phyloP scores from a whole-genome alignment of 23 red algal genomes.

The Chondrus crispus region DNA sequence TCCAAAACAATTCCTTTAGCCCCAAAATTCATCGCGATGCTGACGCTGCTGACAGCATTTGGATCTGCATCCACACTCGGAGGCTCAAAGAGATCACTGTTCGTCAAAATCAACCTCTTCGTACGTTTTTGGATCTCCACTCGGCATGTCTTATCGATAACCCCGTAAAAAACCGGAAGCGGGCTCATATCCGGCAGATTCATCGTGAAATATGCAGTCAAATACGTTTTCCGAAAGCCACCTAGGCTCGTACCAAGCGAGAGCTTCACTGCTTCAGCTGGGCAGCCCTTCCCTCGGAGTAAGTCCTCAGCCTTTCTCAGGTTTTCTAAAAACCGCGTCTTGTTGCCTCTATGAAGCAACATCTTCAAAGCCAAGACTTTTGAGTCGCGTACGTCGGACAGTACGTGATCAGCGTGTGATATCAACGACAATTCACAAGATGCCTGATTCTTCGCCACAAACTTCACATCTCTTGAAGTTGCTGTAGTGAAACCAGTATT shows the following conservation, averaged over 20 bases:
- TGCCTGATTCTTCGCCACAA: background rate
- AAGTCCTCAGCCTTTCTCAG: no score
- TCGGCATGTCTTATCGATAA: background rate
- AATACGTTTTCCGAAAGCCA: background rate
- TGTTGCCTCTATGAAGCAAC: background rate
- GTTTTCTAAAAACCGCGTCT: background rate
- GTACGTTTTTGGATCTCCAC: background rate
- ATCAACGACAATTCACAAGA: background rate
- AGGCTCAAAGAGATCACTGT: background rate
- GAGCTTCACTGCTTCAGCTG: background rate
- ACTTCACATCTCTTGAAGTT: background rate
- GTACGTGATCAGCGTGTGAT: background rate
- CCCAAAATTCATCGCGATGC: background rate
- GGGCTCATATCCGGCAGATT: background rate
- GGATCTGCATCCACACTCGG: background rate
- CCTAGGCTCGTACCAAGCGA: background rate
- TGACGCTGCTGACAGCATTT: background rate
- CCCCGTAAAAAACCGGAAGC: background rate
- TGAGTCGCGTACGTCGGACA: background rate
- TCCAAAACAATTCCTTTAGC: background rate
- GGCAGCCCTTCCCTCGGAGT: no score
- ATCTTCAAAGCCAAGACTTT: background rate
- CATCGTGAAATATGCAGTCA: background rate
- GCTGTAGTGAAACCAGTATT: background rate
- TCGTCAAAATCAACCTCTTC: background rate